These are phyloP conservation scores for Panicum virgatum DNA, from an alignment of 202 grass and related monocot genomes.

Conservation along the genomic window DNA sequence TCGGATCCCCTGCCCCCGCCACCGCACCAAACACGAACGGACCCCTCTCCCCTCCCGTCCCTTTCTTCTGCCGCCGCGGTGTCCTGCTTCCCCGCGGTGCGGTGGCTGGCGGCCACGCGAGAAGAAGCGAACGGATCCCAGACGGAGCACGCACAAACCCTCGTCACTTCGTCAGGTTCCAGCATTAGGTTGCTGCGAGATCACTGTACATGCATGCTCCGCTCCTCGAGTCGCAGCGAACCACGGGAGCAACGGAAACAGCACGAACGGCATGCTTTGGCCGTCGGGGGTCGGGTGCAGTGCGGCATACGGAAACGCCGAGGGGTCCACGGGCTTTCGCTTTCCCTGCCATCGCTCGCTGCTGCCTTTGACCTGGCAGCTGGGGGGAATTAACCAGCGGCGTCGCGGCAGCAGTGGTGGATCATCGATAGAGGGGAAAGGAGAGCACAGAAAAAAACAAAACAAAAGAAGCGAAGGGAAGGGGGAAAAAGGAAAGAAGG, in stretches of 20 bases:
- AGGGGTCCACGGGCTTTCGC: conserved; percentile 67
- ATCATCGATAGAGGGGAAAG: conserved; percentile 47
- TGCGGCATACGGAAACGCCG: conserved; percentile 53
- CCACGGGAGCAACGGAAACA: background rate
- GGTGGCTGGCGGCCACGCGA: background rate
- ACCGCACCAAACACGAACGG: conserved; percentile 28
- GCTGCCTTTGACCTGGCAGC: conserved; percentile 80
- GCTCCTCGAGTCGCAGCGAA: background rate
- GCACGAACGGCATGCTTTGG: background rate
- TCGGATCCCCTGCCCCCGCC: conserved; percentile 50
- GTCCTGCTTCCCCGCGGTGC: too few relatives aligned
- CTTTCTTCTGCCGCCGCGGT: too few relatives aligned
- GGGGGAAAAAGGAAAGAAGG: conserved; percentile 29
- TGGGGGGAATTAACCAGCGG: conserved; percentile 47
- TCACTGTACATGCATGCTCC: background rate
- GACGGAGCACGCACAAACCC: conserved; percentile 34
- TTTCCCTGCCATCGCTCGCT: conserved; percentile 79
- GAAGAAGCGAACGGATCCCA: conserved; percentile 6
- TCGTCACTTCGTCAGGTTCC: conserved; percentile 25
- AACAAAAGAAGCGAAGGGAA: background rate
- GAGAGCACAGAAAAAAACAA: background rate
- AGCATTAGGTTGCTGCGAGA: conserved; percentile 5
- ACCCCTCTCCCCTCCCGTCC: too few relatives aligned
- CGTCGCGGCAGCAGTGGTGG: background rate
- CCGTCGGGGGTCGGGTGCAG: too few relatives aligned